phyloP scores from a whole-genome alignment of 805 yeast genomes.

The Wickerhamiella slavikovae region DNA sequence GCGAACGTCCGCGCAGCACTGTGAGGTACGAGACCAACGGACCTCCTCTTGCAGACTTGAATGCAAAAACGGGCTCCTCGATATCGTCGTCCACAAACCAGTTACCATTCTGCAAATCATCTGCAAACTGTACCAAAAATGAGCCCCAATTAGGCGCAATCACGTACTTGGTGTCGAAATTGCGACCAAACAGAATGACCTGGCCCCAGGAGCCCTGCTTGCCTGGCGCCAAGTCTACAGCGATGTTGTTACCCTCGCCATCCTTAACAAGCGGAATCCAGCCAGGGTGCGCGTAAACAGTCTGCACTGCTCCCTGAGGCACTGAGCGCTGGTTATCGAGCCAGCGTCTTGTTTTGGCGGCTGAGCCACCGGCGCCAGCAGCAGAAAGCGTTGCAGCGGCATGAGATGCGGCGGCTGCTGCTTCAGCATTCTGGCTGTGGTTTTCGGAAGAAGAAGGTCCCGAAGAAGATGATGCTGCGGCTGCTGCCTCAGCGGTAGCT shows the following conservation, averaged over 20 bases:
- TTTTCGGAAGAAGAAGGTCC: neutral
- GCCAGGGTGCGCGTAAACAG: constrained; percentile 64
- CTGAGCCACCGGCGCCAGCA: constrained; percentile 1
- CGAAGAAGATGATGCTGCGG: too few species aligned
- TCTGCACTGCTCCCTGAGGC: constrained; percentile 57
- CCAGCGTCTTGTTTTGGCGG: constrained; percentile 12
- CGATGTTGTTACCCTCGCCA: constrained; percentile 78
- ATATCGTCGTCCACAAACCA: constrained; percentile 46
- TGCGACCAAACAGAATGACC: constrained; percentile 82
- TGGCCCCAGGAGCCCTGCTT: constrained; percentile 71
- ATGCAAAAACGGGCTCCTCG: constrained; percentile 33
- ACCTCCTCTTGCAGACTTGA: constrained; percentile 48
- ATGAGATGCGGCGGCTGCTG: too few species aligned
- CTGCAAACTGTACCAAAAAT: constrained; percentile 61
- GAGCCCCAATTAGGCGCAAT: constrained; percentile 81
- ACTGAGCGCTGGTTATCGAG: constrained; percentile 38
- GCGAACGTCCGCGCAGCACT: constrained; percentile 15
- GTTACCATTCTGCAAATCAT: constrained; percentile 71
- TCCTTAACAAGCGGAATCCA: constrained; percentile 91
- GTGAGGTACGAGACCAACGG: constrained; percentile 51
- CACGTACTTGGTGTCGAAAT: constrained; percentile 74
- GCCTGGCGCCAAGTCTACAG: constrained; percentile 72
- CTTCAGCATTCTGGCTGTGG: too few species aligned
- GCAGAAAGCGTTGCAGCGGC: too few species aligned
- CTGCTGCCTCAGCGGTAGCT: too few species aligned